Conservation (phyloP, 176 grass and related monocot species). For the Bromus sterilis region DNA sequence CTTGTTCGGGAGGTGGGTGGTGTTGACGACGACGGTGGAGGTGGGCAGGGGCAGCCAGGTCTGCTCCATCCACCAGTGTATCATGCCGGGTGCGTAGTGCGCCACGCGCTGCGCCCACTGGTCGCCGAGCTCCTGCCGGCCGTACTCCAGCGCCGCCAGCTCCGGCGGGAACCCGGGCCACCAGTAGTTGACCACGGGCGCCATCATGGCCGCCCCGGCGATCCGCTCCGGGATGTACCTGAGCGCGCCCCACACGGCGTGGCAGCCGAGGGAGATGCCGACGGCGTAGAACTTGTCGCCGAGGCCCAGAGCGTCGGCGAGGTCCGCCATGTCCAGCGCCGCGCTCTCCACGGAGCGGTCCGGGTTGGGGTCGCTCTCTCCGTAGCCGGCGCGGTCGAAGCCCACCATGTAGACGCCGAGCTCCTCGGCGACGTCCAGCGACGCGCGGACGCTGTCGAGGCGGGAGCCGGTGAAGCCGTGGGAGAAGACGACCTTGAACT, state of each 20-base stretch:
- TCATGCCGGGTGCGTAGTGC: constrained; percentile 54
- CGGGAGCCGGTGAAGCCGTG: constrained; percentile 64
- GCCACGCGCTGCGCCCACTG: constrained; percentile 69
- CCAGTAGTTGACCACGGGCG: constrained; percentile 70
- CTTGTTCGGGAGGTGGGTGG: constrained; percentile 53
- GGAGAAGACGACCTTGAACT: constrained; percentile 49
- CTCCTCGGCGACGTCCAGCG: constrained; percentile 43
- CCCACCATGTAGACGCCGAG: constrained; percentile 74
- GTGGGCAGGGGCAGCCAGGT: constrained; percentile 63
- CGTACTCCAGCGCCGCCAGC: constrained; percentile 31
- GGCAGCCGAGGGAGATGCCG: constrained; percentile 54
- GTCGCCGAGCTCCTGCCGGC: constrained; percentile 46
- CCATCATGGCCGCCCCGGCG: constrained; percentile 52
- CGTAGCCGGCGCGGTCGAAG: constrained; percentile 67
- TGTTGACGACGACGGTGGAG: constrained; percentile 63
- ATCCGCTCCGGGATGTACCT: constrained; percentile 49
- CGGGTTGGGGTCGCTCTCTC: constrained; percentile 65
- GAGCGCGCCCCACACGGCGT: constrained; percentile 62
- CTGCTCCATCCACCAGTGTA: constrained; percentile 93
- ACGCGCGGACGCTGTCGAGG: constrained; percentile 40
- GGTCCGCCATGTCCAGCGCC: constrained; percentile 53
- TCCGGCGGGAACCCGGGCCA: constrained; percentile 67
- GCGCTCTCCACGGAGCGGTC: constrained; percentile 42
- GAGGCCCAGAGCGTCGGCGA: constrained; percentile 48
- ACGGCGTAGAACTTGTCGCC: constrained; percentile 51